These are phyloP conservation scores for Russula abietina DNA, from an alignment of 768 basidiomycete genomes.

Conservation along the genomic window DNA sequence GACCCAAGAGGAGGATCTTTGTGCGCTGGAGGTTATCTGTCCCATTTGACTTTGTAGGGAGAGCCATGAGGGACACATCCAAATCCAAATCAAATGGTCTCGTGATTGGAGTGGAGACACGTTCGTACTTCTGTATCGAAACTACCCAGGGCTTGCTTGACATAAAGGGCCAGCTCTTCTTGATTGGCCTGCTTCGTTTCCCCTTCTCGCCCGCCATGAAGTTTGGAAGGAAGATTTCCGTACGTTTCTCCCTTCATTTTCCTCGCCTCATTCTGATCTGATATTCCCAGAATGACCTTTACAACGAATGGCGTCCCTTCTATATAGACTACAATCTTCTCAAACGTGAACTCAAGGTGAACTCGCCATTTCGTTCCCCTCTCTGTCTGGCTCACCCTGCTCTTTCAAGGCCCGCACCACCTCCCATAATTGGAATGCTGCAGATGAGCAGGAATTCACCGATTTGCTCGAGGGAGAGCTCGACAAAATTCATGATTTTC, in stretches of 20 bases:
- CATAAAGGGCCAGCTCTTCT: neutral
- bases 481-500: constrained; percentile 92
- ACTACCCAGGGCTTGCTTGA: constrained; percentile 12
- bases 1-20: constrained; percentile 67
- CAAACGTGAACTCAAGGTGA: constrained; percentile 85
- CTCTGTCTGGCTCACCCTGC: neutral
- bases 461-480: constrained; percentile 75
- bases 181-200: neutral
- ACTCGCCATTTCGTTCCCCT: neutral
- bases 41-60: constrained; percentile 11
- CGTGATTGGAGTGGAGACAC: no score
- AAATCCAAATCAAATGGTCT: no score
- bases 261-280: constrained; percentile 1
- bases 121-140: constrained; percentile 5
- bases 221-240: constrained; percentile 74
- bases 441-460: constrained; percentile 81
- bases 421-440: constrained; percentile 57
- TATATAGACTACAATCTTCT: constrained; percentile 87
- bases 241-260: constrained; percentile 30
- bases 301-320: constrained; percentile 84
- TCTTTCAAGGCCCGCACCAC: constrained; percentile 43
- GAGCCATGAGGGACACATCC: no score
- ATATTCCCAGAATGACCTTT: constrained; percentile 63
- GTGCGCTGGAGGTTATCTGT: constrained; percentile 39
- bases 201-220: constrained; percentile 46